A percentile compares a stretch with the other conserved stretches of the same genome.
Conservation (phyloP, 306 rosid genomes). For the Vicia faba region DNA sequence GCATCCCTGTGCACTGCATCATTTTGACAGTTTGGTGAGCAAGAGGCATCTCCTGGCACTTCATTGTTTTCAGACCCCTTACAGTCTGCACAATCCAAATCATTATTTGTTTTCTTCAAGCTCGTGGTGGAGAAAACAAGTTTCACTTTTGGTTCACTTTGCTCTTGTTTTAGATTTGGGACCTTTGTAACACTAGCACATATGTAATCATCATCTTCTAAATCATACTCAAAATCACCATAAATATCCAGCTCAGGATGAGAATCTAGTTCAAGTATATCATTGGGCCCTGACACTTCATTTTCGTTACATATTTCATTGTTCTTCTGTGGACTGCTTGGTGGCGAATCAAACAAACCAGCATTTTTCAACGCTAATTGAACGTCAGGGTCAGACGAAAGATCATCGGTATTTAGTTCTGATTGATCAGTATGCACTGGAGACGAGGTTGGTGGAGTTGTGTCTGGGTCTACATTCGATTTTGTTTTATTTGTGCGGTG, state of each 20-base stretch:
- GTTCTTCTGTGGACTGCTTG: slow-evolving; percentile 63
- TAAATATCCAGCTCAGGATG: slow-evolving; percentile 85
- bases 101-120: slow-evolving; percentile 47
- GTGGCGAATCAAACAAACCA: slow-evolving; percentile 91
- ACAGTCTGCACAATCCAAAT: slow-evolving; percentile 43
- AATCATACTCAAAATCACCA: slow-evolving; percentile 94
- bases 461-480: slow-evolving; percentile 45
- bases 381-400: slow-evolving; percentile 55
- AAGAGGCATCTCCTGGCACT: slow-evolving; percentile 47
- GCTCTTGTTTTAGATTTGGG: slow-evolving; percentile 55
- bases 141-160: slow-evolving; percentile 71
- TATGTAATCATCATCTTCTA: slow-evolving; percentile 87
- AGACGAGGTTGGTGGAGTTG: slow-evolving; percentile 41
- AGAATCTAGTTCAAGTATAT: slow-evolving; percentile 69
- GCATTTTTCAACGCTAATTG: slow-evolving; percentile 87
- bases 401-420: slow-evolving; percentile 47
- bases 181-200: slow-evolving; percentile 61
- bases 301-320: slow-evolving; percentile 46
- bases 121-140: slow-evolving; percentile 75
- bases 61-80: slow-evolving; percentile 47
- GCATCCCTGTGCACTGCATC: slow-evolving; percentile 38
- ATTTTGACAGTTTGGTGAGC: slow-evolving; percentile 40
- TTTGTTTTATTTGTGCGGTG: slow-evolving; percentile 59
- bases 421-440: slow-evolving; percentile 45
- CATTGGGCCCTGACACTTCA: slow-evolving; percentile 56